A percentile compares a stretch with the other conserved stretches of the same genome.
Evolutionary conservation across 805 yeast genomes (phyloP).

Genomic region (Cyberlindnera galapagoensis): DNA sequence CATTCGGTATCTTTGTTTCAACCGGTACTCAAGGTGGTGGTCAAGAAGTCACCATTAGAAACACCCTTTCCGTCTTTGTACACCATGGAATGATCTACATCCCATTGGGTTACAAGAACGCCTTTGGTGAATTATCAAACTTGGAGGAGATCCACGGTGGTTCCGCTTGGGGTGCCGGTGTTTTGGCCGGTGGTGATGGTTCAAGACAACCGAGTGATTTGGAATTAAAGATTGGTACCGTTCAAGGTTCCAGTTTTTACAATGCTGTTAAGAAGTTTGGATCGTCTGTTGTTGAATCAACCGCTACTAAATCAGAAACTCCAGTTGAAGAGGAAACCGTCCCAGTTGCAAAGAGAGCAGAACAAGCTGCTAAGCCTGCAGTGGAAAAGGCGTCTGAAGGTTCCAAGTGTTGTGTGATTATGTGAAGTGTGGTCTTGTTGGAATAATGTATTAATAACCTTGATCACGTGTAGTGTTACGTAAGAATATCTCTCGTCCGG

Average conservation of each 20-base stretch:
- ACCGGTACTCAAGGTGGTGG: slow-evolving; percentile 77
- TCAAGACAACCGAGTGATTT: slow-evolving; percentile 58
- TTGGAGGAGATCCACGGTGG: slow-evolving; percentile 72
- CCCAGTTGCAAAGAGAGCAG: too few species aligned
- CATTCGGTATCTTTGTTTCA: slow-evolving; percentile 64
- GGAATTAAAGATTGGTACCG: slow-evolving; percentile 56
- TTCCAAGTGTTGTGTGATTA: slow-evolving; percentile 1
- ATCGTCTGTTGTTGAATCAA: neutral
- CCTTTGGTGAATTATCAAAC: slow-evolving; percentile 49
- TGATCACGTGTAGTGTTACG: too few species aligned
- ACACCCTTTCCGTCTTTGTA: slow-evolving; percentile 48
- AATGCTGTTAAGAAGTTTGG: slow-evolving; percentile 32
- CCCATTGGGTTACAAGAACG: slow-evolving; percentile 66
- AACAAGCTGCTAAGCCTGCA: too few species aligned
- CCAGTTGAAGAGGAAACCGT: too few species aligned
- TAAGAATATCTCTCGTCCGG: too few species aligned
- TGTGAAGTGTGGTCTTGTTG: neutral
- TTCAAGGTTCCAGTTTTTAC: slow-evolving; percentile 66
- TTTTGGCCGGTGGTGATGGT: slow-evolving; percentile 71
- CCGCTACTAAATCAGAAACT: too few species aligned
- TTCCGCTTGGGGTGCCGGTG: slow-evolving; percentile 85
- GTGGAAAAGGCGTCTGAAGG: too few species aligned
- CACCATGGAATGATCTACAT: slow-evolving; percentile 77
- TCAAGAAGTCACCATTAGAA: slow-evolving; percentile 64
- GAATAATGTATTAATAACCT: neutral